Conservation (phyloP, 441 rosid species). For the Capsella rubella region DNA sequence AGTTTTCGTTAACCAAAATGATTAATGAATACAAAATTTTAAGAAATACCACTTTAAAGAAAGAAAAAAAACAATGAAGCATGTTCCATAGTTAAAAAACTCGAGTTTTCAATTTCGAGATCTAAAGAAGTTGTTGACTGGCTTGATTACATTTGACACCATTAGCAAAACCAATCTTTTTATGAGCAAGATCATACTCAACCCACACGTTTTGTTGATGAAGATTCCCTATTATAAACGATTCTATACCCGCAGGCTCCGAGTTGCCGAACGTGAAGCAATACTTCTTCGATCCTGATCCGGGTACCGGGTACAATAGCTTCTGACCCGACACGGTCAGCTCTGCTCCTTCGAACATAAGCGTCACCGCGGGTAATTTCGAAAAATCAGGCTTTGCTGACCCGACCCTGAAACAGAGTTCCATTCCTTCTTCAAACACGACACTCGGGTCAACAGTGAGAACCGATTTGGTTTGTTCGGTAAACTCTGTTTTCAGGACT, state of each 20-base stretch:
- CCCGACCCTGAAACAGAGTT: conserved; percentile 60
- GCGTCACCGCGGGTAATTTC: conserved; percentile 51
- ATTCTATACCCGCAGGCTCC: conserved; percentile 57
- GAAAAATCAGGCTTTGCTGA: conserved; percentile 38
- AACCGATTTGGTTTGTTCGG: conserved; percentile 51
- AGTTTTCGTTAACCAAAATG: no score
- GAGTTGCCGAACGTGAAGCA: conserved; percentile 88
- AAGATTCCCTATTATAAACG: conserved; percentile 72
- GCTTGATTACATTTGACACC: conserved; percentile 66
- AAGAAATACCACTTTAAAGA: background rate
- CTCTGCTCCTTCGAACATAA: conserved; percentile 71
- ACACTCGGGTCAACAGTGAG: conserved; percentile 52
- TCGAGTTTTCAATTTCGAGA: conserved; percentile 4
- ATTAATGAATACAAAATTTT: background rate
- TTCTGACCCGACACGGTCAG: conserved; percentile 66
- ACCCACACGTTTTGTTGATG: conserved; percentile 88
- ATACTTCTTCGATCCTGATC: conserved; percentile 54
- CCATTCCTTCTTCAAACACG: conserved; percentile 78
- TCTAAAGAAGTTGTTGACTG: conserved; percentile 55
- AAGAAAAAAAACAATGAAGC: background rate
- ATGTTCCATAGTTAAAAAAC: background rate
- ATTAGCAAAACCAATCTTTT: conserved; percentile 71
- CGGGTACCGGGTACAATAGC: conserved; percentile 54
- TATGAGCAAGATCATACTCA: conserved; percentile 71
- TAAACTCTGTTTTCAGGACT: conserved; percentile 53